Percentiles rank a stretch among this genome's conserved stretches.
Conservation (phyloP, 2,329 filamentous ascomycete genomes). For the Cladosporium velox region DNA sequence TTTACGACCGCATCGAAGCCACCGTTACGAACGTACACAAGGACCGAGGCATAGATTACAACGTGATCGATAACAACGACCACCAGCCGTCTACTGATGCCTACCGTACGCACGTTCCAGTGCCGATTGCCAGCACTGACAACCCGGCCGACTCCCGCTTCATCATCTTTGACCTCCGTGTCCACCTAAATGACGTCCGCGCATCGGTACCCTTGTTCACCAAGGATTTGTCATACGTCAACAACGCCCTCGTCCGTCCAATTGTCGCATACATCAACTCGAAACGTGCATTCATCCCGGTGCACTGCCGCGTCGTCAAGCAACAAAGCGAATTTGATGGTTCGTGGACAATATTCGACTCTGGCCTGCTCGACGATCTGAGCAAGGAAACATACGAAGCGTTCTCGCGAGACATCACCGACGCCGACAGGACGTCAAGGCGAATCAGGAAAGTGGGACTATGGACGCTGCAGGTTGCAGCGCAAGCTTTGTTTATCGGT, state of each 20-base stretch:
- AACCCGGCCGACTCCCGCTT: slow-evolving; percentile 68
- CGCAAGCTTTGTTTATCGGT: slow-evolving; percentile 92
- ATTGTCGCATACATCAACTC: slow-evolving; percentile 99
- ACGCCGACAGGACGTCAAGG: slow-evolving; percentile 82
- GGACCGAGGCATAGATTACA: slow-evolving; percentile 24
- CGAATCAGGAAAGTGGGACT: slow-evolving; percentile 94
- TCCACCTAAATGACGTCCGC: slow-evolving; percentile 92
- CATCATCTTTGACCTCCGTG: slow-evolving; percentile 89
- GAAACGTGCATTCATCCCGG: slow-evolving; percentile 90
- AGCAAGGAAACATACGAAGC: slow-evolving; percentile 93
- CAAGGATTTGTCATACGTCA: slow-evolving; percentile 88
- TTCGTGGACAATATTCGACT: slow-evolving; percentile 92
- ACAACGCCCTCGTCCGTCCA: slow-evolving; percentile 89
- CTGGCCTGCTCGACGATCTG: slow-evolving; percentile 88
- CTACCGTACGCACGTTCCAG: not conserved
- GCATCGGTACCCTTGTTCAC: slow-evolving; percentile 92
- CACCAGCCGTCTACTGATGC: slow-evolving; percentile 19
- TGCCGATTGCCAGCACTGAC: not conserved
- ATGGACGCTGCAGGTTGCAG: slow-evolving; percentile 90
- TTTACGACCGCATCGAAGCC: slow-evolving; percentile 94
- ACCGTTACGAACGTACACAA: slow-evolving; percentile 67
- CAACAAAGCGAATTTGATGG: slow-evolving; percentile 86
- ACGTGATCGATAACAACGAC: slow-evolving; percentile 30
- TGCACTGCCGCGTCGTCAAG: slow-evolving; percentile 93
- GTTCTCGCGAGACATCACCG: slow-evolving; percentile 86